Base-by-base conservation (phyloP, 805 yeast species). In the Candida berthetii region DNA sequence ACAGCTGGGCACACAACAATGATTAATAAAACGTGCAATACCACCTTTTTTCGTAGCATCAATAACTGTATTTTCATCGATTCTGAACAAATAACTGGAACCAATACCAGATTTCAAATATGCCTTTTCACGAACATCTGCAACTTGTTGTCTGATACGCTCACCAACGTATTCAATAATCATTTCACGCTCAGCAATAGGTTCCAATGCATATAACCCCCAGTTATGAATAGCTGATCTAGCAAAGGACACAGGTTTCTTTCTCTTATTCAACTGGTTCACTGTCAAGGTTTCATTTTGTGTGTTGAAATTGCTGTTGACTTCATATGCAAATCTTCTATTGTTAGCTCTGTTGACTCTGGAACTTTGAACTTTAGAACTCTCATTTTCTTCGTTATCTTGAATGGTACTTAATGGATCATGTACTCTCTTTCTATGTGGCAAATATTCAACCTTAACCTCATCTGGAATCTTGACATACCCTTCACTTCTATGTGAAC, bases 11-110 rank as follows among this genome's bases (percentile, higher is more conserved):
- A 84, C 85, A 65, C 99, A 93, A 60, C 97, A 89, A 61, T 93
- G 99, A 54, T 93, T 93, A 60, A 93, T 93, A 56, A 93, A 93
- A 45, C 99, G 71, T 0, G 99, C 98, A 54, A 90, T 90, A 3
- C 98, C 97, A 22, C 99, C 99, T 48, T 82, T 85, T 58, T 90
- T 91, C 0, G 98, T 91, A 7, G 99, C 99, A 65, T 93, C 99
- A 42, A 93, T 85, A 8, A 93, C 97, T 0, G 95, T 87, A 50
- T 85, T 85, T 56, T 89, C 96, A 57, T 93, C 98, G 35, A 93
- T 82, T 48, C 98, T 71, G 64, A 93, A 93, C 41, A 93, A 65
- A 59, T 93, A 93, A 45, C 95, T 84, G 2, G 98, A 91, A 18
- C 98, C 98, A 49, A 93, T 89, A 27, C 99, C 99, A 1, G 90